These are phyloP conservation scores for Xylaria castorea DNA, from an alignment of 495 filamentous ascomycete species.

Conservation along the genomic window DNA sequence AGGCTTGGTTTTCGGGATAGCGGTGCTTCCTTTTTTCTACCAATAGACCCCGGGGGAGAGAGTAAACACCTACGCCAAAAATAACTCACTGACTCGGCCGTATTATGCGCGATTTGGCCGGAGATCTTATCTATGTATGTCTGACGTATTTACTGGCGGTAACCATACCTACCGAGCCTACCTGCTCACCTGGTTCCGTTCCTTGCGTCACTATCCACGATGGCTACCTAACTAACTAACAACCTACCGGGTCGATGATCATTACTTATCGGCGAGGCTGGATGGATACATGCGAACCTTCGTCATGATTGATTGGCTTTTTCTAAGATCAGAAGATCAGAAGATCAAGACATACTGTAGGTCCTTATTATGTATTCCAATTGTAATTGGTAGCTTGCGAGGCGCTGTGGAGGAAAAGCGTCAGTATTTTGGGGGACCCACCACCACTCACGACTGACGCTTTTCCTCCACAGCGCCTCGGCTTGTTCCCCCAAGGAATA, in stretches of 20 bases:
- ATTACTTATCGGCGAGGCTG: neutral
- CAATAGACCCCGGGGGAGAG: neutral
- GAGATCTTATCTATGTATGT: no score
- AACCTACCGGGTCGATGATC: no score
- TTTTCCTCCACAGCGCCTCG: no score
- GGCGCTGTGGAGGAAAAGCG: no score
- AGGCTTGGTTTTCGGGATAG: neutral
- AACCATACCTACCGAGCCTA: neutral
- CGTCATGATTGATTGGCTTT: neutral
- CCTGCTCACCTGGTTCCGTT: no score
- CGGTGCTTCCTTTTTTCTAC: neutral
- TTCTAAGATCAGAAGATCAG: neutral
- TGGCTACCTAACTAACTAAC: neutral
- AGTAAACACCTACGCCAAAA: neutral
- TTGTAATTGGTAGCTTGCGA: no score
- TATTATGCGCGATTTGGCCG: neutral
- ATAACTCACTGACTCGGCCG: neutral
- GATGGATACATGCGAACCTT: neutral
- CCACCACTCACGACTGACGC: no score
- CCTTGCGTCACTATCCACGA: neutral
- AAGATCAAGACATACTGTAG: neutral
- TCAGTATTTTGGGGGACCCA: no score
- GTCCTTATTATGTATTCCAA: no score
- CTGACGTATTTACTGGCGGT: no score
- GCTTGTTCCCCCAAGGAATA: neutral